Conservation (phyloP, 2,329 filamentous ascomycete genomes). For the Ilyonectria mors-panacis region DNA sequence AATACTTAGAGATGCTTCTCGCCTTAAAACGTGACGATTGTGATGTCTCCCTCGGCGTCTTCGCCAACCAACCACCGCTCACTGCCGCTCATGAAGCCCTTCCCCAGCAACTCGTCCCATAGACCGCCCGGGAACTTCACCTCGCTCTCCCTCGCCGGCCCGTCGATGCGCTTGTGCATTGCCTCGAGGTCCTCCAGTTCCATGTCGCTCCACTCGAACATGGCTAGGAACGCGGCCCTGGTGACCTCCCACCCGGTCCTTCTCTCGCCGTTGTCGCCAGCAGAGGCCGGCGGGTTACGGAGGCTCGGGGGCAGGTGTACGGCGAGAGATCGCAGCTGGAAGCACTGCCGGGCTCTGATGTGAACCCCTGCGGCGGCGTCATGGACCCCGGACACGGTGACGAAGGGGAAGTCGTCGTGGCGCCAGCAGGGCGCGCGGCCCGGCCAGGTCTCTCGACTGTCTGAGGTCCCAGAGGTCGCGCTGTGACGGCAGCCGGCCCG, state of each 20-base stretch:
- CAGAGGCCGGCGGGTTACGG: constrained; percentile 28
- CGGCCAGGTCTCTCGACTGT: background rate
- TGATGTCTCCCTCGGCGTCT: constrained; percentile 65
- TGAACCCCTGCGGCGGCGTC: constrained; percentile 62
- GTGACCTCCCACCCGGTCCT: constrained; percentile 13
- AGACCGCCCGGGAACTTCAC: constrained; percentile 60
- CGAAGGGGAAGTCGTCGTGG: constrained; percentile 67
- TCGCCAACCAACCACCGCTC: constrained; percentile 75
- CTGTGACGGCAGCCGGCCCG: constrained; percentile 61
- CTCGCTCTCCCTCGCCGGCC: constrained; percentile 49
- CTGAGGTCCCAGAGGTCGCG: background rate
- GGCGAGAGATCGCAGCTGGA: constrained; percentile 63
- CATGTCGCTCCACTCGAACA: constrained; percentile 24
- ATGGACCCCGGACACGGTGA: constrained; percentile 62
- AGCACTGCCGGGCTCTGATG: constrained; percentile 62
- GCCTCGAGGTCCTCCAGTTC: constrained; percentile 21
- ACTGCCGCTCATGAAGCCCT: constrained; percentile 70
- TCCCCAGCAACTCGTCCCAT: constrained; percentile 64
- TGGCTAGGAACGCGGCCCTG: constrained; percentile 14
- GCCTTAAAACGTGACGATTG: constrained; percentile 64
- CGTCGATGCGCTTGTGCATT: constrained; percentile 29
- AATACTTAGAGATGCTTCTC: constrained; percentile 8
- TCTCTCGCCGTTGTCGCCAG: background rate
- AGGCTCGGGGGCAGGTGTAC: constrained; percentile 59
- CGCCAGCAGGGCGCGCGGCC: constrained; percentile 64